phyloP scores from a whole-genome alignment of 768 basidiomycete genomes.

The Russula emetica region DNA sequence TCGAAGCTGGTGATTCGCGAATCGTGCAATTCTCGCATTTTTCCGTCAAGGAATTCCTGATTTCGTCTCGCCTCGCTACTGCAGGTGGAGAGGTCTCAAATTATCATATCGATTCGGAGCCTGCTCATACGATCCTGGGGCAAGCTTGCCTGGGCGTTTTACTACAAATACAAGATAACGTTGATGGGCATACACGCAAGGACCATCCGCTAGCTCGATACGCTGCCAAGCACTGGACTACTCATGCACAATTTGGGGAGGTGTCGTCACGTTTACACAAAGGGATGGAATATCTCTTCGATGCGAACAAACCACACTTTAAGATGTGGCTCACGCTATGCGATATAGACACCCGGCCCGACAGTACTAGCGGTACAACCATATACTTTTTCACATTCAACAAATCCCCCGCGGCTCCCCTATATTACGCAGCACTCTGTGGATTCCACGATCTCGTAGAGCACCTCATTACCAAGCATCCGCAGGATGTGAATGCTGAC shows the following conservation, averaged over 20 bases:
- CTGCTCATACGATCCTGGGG: not conserved
- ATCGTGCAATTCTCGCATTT: not conserved
- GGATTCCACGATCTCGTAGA: not conserved
- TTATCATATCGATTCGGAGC: not conserved
- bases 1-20: too few species aligned
- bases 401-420: not conserved
- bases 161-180: not conserved
- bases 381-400: too few species aligned
- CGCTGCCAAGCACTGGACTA: not conserved
- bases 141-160: not conserved
- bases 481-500: too few species aligned
- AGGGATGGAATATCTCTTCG: not conserved
- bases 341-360: not conserved
- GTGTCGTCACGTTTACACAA: not conserved
- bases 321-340: not conserved
- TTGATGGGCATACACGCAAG: not conserved
- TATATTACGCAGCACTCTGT: not conserved
- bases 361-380: fast-evolving
- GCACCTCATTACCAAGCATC: not conserved
- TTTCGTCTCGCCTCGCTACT: not conserved
- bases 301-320: not conserved
- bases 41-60: not conserved
- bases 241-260: not conserved
- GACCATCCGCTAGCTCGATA: not conserved
- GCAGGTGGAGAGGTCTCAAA: not conserved